phyloP scores from a whole-genome alignment of 2,329 filamentous ascomycete genomes.

The Bipolaris zeicola region DNA sequence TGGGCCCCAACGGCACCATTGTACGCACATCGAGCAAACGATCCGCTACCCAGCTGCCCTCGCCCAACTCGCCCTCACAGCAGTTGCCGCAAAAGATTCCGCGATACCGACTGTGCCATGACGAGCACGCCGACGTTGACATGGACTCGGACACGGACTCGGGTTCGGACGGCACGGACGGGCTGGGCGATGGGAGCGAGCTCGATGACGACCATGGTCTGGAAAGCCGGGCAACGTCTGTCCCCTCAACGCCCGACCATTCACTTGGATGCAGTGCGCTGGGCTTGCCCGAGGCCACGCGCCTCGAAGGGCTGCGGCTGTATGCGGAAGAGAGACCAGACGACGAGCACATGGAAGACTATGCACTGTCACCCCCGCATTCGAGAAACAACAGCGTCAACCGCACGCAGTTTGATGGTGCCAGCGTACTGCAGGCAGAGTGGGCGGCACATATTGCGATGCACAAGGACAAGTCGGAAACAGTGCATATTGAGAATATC shows the following conservation, averaged over 20 bases:
- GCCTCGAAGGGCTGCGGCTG: conserved; percentile 26
- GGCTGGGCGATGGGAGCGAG: conserved; percentile 22
- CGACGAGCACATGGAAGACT: conserved; percentile 37
- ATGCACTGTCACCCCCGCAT: conserved; percentile 35
- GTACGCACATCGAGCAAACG: conserved; percentile 44
- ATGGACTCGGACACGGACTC: conserved; percentile 31
- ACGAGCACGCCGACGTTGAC: conserved; percentile 19
- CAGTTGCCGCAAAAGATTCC: conserved; percentile 46
- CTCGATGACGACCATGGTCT: conserved; percentile 26
- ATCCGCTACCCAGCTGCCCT: conserved; percentile 45
- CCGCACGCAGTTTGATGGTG: conserved; percentile 19
- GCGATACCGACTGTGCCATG: conserved; percentile 29
- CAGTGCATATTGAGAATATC: conserved; percentile 15
- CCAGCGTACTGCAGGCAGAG: conserved; percentile 23
- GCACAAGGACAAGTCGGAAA: conserved; percentile 18
- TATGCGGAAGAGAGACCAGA: conserved; percentile 18
- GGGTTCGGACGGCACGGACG: conserved; percentile 27
- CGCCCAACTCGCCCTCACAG: conserved; percentile 42
- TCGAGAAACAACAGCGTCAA: conserved; percentile 32
- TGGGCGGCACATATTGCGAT: conserved; percentile 27
- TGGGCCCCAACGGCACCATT: conserved; percentile 29
- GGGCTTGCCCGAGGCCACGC: conserved; percentile 28
- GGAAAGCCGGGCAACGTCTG: conserved; percentile 26
- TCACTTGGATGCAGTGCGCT: conserved; percentile 22
- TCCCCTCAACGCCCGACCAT: conserved; percentile 30